These are phyloP conservation scores for Chamaenerion angustifolium DNA, from an alignment of 345 rosid species.

Conservation along the genomic window DNA sequence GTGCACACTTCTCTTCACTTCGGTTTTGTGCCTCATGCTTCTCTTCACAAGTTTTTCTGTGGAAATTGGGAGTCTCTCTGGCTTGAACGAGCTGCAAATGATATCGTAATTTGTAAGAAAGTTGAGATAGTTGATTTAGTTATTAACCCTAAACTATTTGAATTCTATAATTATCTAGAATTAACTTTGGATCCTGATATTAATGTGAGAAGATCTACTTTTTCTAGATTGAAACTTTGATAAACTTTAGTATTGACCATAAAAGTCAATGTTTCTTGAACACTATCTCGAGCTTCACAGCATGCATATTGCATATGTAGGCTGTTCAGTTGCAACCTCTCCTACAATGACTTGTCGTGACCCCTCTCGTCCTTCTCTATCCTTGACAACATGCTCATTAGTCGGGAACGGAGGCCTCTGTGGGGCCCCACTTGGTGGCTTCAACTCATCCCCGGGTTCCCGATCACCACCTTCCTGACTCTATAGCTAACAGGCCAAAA, in stretches of 20 bases:
- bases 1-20: no score
- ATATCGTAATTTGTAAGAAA: constrained; percentile 58
- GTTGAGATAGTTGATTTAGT: no score
- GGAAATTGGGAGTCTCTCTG: constrained; percentile 44
- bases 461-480: constrained; percentile 15
- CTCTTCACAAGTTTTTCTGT: constrained; percentile 44
- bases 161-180: no score
- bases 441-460: constrained; percentile 22
- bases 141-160: no score
- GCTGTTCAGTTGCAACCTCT: constrained; percentile 72
- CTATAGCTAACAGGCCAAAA: constrained; percentile 11
- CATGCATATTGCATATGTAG: constrained; percentile 49
- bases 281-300: constrained; percentile 51
- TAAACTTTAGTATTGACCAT: constrained; percentile 68
- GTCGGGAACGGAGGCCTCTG: constrained; percentile 59
- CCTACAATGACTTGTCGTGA: constrained; percentile 57
- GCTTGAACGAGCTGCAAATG: constrained; percentile 70
- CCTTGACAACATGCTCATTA: constrained; percentile 28
- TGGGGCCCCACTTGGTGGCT: constrained; percentile 42
- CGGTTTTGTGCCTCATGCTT: no score
- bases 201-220: no score
- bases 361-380: constrained; percentile 38
- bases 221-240: constrained; percentile 45
- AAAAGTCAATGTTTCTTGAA: constrained; percentile 66
- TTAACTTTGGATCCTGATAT: no score